Base-by-base conservation (phyloP, 2,329 filamentous ascomycete genomes). In the Colletotrichum orchidophilum region DNA sequence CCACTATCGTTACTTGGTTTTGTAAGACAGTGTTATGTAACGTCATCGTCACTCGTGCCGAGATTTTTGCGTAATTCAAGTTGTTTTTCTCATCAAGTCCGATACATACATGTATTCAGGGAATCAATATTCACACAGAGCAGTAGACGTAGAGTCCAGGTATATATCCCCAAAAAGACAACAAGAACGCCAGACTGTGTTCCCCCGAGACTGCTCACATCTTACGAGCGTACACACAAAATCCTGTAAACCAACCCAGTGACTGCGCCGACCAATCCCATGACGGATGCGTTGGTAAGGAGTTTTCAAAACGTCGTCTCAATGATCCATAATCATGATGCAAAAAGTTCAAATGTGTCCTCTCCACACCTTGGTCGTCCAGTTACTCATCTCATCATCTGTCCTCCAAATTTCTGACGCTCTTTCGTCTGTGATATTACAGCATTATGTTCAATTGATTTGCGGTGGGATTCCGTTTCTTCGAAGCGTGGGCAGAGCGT, bases 111-210 rank as follows among this genome's bases (percentile, higher is more conserved):
- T 31, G 46, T n/a, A 64, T n/a, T 39, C 26, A n/a, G 65, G 31
- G 62, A 24, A 27, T 60, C 53, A 57, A 58, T 70, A 57, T 70
- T 67, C 24, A 66, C 63, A 49, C 55, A 50, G 6, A 53, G 50
- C 63, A 63, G 67, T 66, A 50, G 63, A 70, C 67, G 35, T 66
- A 18, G 29, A 35, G 67, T 70, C 67, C 67, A 70, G 67, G 67
- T 70, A 70, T 70, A 70, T 70, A 55, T 31, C 42, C 42, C 18
- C 35, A 26, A 64, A 26, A 42, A 42, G 35, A 33, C 13, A 39
- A 8, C 39, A 29, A 42, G 29, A 66, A 70, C 63, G 54, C 55
- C 62, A 33, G 33, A 68, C 5, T n/a, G n/a, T 35, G 21, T 12
- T 35, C 26, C 18, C 18, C 6, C 6, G 9, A n/a, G 21, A 21